Percentiles rank a stretch among this genome's conserved stretches.
These are phyloP conservation scores for Aspergillus nanangensis DNA, from an alignment of 495 filamentous ascomycete genomes.

Conservation along the genomic window DNA sequence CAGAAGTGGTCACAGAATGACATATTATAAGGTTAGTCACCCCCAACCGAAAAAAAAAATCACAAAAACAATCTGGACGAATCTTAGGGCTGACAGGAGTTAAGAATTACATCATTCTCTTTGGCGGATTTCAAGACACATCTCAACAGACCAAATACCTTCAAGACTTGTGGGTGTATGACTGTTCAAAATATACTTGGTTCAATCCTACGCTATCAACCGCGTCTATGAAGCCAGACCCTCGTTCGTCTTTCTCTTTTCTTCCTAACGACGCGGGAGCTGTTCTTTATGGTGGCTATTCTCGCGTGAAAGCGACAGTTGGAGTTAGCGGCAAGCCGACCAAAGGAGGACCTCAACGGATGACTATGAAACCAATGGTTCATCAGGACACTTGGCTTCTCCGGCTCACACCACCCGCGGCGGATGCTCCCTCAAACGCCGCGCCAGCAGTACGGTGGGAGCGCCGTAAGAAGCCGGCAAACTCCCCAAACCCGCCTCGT, in stretches of 20 bases:
- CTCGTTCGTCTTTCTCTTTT: slow-evolving; percentile 84
- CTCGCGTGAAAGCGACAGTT: slow-evolving; percentile 68
- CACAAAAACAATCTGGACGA: too few relatives aligned
- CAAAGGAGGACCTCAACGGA: slow-evolving; percentile 60
- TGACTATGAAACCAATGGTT: slow-evolving; percentile 75
- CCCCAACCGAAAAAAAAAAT: too few relatives aligned
- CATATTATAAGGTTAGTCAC: slow-evolving; percentile 67
- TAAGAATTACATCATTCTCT: slow-evolving; percentile 65
- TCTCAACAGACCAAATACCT: slow-evolving; percentile 90
- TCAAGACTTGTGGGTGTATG: slow-evolving; percentile 63
- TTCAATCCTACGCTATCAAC: slow-evolving; percentile 64
- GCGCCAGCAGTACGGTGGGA: slow-evolving; percentile 82
- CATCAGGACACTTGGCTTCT: slow-evolving; percentile 96
- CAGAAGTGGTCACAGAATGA: slow-evolving; percentile 91
- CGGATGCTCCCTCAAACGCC: slow-evolving; percentile 56
- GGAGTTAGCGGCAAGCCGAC: slow-evolving; percentile 48
- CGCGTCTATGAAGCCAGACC: slow-evolving; percentile 80
- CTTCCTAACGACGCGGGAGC: slow-evolving; percentile 86
- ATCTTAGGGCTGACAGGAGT: slow-evolving; percentile 5
- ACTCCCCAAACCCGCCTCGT: slow-evolving; percentile 75
- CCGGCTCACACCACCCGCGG: slow-evolving; percentile 64
- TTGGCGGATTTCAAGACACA: slow-evolving; percentile 93
- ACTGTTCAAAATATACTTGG: slow-evolving; percentile 71
- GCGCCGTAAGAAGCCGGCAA: slow-evolving; percentile 84
- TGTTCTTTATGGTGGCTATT: slow-evolving; percentile 89